Evolutionary conservation across 2,329 filamentous ascomycete genomes (phyloP).

Genomic region (Fusarium tuaranense): DNA sequence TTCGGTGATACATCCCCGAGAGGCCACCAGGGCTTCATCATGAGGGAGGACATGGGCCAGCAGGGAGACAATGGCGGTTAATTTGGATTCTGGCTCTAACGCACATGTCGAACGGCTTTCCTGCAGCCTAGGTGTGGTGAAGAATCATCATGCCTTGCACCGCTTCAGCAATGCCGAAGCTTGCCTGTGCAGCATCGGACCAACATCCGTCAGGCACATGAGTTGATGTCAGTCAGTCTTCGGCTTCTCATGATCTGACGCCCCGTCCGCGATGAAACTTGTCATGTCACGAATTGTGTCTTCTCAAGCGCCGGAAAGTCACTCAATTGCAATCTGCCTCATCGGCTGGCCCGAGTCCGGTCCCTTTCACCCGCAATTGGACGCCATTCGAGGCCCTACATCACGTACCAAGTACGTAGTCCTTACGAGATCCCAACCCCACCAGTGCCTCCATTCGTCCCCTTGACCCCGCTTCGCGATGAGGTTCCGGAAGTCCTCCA

Average conservation of each 20-base stretch:
- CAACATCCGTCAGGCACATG: constrained; percentile 1
- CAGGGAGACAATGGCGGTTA: constrained; percentile 24
- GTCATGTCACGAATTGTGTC: neutral
- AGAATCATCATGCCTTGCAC: neutral
- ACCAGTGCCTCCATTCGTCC: constrained; percentile 17
- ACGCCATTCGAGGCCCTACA: constrained; percentile 2
- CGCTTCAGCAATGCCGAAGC: constrained; percentile 1
- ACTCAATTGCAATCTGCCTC: constrained; percentile 17
- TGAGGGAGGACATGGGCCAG: constrained; percentile 17
- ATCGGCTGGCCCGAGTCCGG: neutral
- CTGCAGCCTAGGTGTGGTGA: neutral
- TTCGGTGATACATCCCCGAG: constrained; percentile 38
- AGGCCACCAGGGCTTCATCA: constrained; percentile 15
- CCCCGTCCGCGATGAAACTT: constrained; percentile 10
- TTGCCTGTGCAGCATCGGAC: neutral
- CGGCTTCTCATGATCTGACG: constrained; percentile 27
- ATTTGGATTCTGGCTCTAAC: neutral
- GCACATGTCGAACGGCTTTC: neutral
- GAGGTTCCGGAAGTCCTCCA: constrained; percentile 16
- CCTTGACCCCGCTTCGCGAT: constrained; percentile 20
- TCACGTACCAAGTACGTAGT: constrained; percentile 1
- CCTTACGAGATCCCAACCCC: constrained; percentile 28
- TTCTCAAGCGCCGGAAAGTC: constrained; percentile 1
- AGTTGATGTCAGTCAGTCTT: neutral
- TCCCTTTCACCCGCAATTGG: constrained; percentile 4